Percentiles rank a stretch among this genome's conserved stretches.
Conservation (phyloP, 2,329 filamentous ascomycete species). For the Aotearoamyces nothofagi region DNA sequence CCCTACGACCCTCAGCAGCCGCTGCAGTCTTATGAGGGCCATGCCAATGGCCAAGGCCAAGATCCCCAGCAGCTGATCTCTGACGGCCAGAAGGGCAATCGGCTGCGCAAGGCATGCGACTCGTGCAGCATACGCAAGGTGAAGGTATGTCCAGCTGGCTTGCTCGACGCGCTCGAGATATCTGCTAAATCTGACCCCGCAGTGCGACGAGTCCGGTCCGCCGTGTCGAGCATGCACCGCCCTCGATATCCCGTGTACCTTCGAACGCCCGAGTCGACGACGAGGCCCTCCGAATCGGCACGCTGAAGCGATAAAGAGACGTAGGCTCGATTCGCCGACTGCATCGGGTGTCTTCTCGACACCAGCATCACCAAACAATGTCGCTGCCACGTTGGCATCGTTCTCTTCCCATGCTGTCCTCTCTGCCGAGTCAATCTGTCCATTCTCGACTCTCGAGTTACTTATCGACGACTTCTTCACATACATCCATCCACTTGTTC, state of each 20-base stretch:
- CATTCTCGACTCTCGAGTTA: constrained; percentile 49
- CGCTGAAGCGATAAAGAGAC: constrained; percentile 50
- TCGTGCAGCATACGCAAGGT: constrained; percentile 36
- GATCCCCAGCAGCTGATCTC: neutral
- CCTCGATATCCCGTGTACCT: constrained; percentile 53
- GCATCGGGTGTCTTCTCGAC: constrained; percentile 10
- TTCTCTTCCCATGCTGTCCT: constrained; percentile 23
- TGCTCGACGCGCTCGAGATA: neutral
- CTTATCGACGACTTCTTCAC: constrained; percentile 74
- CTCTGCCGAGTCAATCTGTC: constrained; percentile 56
- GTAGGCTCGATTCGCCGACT: constrained; percentile 24
- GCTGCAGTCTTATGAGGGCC: constrained; percentile 1
- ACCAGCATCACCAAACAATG: constrained; percentile 17
- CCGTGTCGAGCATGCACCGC: constrained; percentile 50
- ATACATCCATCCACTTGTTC: constrained; percentile 62
- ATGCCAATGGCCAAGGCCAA: neutral
- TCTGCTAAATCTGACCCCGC: constrained; percentile 6
- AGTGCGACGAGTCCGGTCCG: constrained; percentile 52
- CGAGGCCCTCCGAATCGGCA: constrained; percentile 51
- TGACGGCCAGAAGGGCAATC: constrained; percentile 15
- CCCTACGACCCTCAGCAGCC: constrained; percentile 1
- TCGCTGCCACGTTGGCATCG: constrained; percentile 16
- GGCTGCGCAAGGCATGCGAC: constrained; percentile 34
- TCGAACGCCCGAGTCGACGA: constrained; percentile 44
- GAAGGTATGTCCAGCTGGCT: constrained; percentile 23